Base-by-base conservation (phyloP, 2,329 filamentous ascomycete species). In the Aspergillus ochraceoroseus region DNA sequence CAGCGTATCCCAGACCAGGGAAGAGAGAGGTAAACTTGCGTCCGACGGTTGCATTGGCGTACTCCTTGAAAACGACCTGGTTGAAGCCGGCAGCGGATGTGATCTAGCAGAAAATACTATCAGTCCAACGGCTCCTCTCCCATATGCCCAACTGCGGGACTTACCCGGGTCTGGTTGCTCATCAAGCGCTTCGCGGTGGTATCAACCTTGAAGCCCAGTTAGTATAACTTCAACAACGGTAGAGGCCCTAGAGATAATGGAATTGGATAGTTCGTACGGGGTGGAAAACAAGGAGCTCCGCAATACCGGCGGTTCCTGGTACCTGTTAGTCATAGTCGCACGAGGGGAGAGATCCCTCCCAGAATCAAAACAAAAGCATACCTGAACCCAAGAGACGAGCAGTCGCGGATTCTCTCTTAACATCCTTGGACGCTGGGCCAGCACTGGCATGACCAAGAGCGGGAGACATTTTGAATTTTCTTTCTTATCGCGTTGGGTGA, bases 121-220 rank as follows among this genome's bases (percentile, higher is more conserved):
- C 48, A 23, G 25, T 14, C 6, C 35, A 31, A 33, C 18, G 8
- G 19, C 7, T 25, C 29, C n/a, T 12, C 7, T 27, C 9, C 14
- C 4, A 11, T 9, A 13, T n/a, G 13, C 9, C 23, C 8, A 7
- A 17, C 11, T 29, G 17, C 15, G 34, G 14, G 23, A 29, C 68
- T 55, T 65, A 85, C 78, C 71, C 75, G 86, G 62, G 80, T 80
- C 66, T 94, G 84, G 70, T 98, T 95, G 80, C 88, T 95, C 92
- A 98, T 98, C 70, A 98, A 80, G 55, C 92, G 87, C 77, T 98
- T 98, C 50, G 92, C 90, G 59, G 94, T 95, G 35, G 92, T 98
- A 71, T 98, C 92, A 66, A 98, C 87, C 85, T 90, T 60, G 30
- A 20, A 19, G 20, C 14, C 13, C 34, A 27, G 46, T 64, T 50